A percentile compares a stretch with the other conserved stretches of the same genome.
phyloP scores from a whole-genome alignment of 148 eudicot species.

The Rhododendron mucronatum region DNA sequence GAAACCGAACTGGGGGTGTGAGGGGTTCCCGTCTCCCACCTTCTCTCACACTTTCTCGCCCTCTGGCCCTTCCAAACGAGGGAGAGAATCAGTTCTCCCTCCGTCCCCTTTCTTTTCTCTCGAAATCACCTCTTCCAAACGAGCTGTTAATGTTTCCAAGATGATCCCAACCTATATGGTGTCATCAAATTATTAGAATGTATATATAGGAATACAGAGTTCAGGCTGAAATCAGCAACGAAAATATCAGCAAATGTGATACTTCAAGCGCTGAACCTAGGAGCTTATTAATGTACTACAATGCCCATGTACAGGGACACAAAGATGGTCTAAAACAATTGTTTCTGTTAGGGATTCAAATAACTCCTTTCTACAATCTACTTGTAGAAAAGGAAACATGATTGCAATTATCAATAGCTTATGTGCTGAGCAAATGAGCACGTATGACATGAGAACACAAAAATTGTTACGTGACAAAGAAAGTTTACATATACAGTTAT shows the following conservation, averaged over 20 bases:
- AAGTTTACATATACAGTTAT: not conserved
- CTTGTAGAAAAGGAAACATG: not conserved
- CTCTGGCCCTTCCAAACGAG: too few relatives aligned
- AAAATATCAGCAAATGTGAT: not conserved
- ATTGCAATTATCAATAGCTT: not conserved
- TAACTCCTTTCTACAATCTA: not conserved
- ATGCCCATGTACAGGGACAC: not conserved
- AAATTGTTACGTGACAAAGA: not conserved
- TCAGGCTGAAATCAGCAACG: not conserved
- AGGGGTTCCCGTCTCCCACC: too few relatives aligned
- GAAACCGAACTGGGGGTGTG: too few relatives aligned
- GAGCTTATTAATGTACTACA: not conserved
- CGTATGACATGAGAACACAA: not conserved
- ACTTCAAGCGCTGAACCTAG: not conserved
- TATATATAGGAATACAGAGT: not conserved
- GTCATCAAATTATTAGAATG: not conserved
- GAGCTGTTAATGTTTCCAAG: not conserved
- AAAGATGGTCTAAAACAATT: not conserved
- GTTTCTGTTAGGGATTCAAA: not conserved
- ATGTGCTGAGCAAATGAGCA: not conserved
- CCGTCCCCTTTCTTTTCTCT: too few relatives aligned
- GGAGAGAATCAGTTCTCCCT: too few relatives aligned
- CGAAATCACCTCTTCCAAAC: too few relatives aligned
- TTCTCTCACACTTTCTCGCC: too few relatives aligned
- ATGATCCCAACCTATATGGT: not conserved